A percentile compares a stretch with the other conserved stretches of the same genome.
Evolutionary conservation across 176 grass and related monocot species (phyloP).

Genomic region (Avena atlantica): DNA sequence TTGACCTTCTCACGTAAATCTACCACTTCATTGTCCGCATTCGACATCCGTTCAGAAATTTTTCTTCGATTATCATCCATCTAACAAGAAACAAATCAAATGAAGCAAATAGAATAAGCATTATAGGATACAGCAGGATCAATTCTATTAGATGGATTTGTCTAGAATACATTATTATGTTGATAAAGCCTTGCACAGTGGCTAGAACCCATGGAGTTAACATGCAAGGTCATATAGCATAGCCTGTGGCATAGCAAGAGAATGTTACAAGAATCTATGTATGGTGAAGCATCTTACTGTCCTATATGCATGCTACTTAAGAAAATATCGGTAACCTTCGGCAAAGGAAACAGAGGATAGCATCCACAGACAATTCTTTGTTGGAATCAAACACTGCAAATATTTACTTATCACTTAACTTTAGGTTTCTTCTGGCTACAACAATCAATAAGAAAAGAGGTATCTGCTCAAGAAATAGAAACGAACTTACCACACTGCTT

Average conservation of each 20-base stretch:
- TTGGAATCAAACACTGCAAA: conserved; percentile 14
- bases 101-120: conserved; percentile 23
- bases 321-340: neutral
- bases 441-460: conserved; percentile 30
- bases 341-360: conserved; percentile 5
- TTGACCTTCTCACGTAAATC: conserved; percentile 83
- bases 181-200: neutral
- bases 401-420: conserved; percentile 3
- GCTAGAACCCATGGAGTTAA: neutral
- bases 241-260: neutral
- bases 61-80: conserved; percentile 88
- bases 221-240: neutral
- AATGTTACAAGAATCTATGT: neutral
- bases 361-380: neutral
- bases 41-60: conserved; percentile 80
- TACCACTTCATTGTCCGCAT: conserved; percentile 81
- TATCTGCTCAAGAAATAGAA: conserved; percentile 13
- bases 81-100: conserved; percentile 51
- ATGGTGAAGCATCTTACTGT: conserved; percentile 18
- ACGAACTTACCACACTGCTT: neutral
- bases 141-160: conserved; percentile 14
- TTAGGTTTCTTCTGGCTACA: neutral
- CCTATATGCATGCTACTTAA: conserved; percentile 23
- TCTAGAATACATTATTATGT: neutral
- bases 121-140: conserved; percentile 38